Conservation (phyloP, 768 basidiomycete genomes). For the Russula sp. region DNA sequence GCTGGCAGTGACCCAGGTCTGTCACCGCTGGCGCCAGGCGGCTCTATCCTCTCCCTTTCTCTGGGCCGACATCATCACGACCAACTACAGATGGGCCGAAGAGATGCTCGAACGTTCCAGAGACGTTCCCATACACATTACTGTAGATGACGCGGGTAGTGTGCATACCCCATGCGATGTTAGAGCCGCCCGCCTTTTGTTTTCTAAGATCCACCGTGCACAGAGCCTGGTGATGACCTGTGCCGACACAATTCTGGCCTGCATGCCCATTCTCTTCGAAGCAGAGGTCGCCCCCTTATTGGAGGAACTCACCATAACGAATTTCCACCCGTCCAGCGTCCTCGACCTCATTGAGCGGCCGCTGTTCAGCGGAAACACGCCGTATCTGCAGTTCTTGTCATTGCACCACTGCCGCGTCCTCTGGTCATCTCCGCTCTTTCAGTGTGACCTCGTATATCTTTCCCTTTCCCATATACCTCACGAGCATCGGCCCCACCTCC, state of each 20-base stretch:
- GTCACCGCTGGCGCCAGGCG: slow-evolving; percentile 26
- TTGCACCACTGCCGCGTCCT: slow-evolving; percentile 20
- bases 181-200: slow-evolving; percentile 12
- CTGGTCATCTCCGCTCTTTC: slow-evolving; percentile 27
- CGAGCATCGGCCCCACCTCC: slow-evolving; percentile 7
- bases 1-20: slow-evolving; percentile 27
- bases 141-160: slow-evolving; percentile 17
- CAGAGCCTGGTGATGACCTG: slow-evolving; percentile 26
- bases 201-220: slow-evolving; percentile 19
- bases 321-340: slow-evolving; percentile 14
- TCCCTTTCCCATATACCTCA: slow-evolving; percentile 23
- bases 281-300: slow-evolving; percentile 17
- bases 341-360: slow-evolving; percentile 14
- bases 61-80: slow-evolving; percentile 26
- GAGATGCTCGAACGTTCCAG: slow-evolving; percentile 27
- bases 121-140: slow-evolving; percentile 25
- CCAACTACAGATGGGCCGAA: slow-evolving; percentile 22
- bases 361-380: slow-evolving; percentile 21
- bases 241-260: slow-evolving; percentile 6
- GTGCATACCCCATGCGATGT: slow-evolving; percentile 14
- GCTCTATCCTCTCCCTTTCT: slow-evolving; percentile 23
- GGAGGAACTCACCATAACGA: slow-evolving; percentile 22
- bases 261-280: slow-evolving; percentile 21
- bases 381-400: slow-evolving; percentile 20
- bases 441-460: slow-evolving; percentile 26